Percentiles rank a stretch among this genome's conserved stretches.
These are phyloP conservation scores for Eutypella sp. DNA, from an alignment of 2,329 filamentous ascomycete species.

Conservation along the genomic window DNA sequence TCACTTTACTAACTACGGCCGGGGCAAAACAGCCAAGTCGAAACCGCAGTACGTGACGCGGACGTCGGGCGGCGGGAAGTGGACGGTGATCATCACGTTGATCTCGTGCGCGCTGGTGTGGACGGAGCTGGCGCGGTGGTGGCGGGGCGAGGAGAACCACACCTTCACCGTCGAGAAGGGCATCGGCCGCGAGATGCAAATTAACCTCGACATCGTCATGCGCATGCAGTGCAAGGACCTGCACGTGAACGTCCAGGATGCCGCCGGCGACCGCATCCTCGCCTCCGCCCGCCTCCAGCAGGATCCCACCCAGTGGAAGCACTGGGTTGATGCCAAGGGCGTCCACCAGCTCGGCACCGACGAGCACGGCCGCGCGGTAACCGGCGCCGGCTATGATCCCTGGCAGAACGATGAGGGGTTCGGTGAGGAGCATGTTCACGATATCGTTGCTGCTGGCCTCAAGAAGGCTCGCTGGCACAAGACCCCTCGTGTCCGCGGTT, in stretches of 20 bases:
- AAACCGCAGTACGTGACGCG: constrained; percentile 88
- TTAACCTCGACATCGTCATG: constrained; percentile 93
- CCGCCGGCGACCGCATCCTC: constrained; percentile 84
- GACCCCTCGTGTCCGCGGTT: constrained; percentile 62
- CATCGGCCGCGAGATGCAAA: constrained; percentile 78
- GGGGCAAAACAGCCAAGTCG: constrained; percentile 67
- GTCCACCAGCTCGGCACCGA: constrained; percentile 57
- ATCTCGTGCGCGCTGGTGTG: constrained; percentile 71
- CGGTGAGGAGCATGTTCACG: constrained; percentile 80
- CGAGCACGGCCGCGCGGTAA: constrained; percentile 47
- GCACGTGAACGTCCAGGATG: constrained; percentile 97
- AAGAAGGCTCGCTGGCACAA: constrained; percentile 65
- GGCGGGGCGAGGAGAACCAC: constrained; percentile 76
- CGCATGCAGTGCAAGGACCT: constrained; percentile 82
- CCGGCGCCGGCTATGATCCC: constrained; percentile 55
- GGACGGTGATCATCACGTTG: constrained; percentile 77
- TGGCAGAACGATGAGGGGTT: constrained; percentile 64
- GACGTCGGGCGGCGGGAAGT: constrained; percentile 84
- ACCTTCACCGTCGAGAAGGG: constrained; percentile 93
- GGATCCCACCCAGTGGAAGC: constrained; percentile 73
- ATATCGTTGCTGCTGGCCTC: constrained; percentile 71
- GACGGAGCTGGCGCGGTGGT: constrained; percentile 78
- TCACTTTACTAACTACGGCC: neutral
- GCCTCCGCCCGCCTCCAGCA: constrained; percentile 69
- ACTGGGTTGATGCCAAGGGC: constrained; percentile 72